A percentile compares a stretch with the other conserved stretches of the same genome.
These are phyloP conservation scores for Aspergillus sparsus DNA, from an alignment of 495 filamentous ascomycete genomes.

Conservation along the genomic window DNA sequence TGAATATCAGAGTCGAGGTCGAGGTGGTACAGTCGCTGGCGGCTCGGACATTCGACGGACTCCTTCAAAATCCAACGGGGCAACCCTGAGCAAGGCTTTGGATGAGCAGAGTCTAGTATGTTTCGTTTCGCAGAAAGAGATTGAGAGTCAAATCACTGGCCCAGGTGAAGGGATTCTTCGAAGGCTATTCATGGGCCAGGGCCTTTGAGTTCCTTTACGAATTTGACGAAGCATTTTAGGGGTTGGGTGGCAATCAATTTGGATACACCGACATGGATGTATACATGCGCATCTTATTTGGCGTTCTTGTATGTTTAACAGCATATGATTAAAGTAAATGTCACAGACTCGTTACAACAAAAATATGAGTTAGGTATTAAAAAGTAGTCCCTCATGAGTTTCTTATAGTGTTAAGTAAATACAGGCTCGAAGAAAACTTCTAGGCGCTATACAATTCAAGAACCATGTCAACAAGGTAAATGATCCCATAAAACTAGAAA, in stretches of 20 bases:
- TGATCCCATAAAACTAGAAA: neutral
- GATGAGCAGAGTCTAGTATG: slow-evolving; percentile 75
- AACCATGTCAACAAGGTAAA: neutral
- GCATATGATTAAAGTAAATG: no score
- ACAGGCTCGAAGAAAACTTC: neutral
- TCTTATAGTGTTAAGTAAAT: slow-evolving; percentile 6
- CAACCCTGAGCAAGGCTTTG: slow-evolving; percentile 44
- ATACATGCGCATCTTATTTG: neutral
- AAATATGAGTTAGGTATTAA: neutral
- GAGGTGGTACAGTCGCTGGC: slow-evolving; percentile 57
- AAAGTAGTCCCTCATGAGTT: neutral
- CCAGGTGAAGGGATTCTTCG: slow-evolving; percentile 58
- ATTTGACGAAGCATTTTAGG: slow-evolving; percentile 14
- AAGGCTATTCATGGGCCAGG: slow-evolving; percentile 46
- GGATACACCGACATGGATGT: slow-evolving; percentile 3
- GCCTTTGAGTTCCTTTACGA: slow-evolving; percentile 27
- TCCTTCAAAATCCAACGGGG: slow-evolving; percentile 57
- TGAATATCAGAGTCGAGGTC: slow-evolving; percentile 70
- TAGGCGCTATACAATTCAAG: slow-evolving; percentile 19
- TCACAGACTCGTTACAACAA: neutral
- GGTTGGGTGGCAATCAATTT: slow-evolving; percentile 14
- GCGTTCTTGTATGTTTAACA: neutral
- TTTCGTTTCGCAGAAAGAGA: slow-evolving; percentile 75
- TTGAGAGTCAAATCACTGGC: slow-evolving; percentile 69
- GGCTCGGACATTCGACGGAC: slow-evolving; percentile 52